phyloP scores from a whole-genome alignment of 2,329 filamentous ascomycete species.

The Colletotrichum lindemuthianum region DNA sequence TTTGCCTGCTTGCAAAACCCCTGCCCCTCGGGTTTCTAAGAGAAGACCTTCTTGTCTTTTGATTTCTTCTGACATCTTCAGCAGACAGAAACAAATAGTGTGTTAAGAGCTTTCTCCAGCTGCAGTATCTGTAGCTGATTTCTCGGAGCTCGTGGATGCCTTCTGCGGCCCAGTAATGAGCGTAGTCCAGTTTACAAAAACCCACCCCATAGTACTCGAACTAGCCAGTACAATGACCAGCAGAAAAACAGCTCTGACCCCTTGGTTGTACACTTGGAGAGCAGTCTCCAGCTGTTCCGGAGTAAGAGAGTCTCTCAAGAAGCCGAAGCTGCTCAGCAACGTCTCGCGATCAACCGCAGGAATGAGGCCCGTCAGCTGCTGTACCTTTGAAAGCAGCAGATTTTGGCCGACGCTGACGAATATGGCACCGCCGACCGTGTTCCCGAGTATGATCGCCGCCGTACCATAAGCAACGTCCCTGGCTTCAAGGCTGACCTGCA shows the following conservation, averaged over 20 bases:
- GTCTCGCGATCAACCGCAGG: slow-evolving; percentile 9
- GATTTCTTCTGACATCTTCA: too few relatives aligned
- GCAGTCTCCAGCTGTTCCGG: slow-evolving; percentile 5
- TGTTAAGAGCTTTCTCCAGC: too few relatives aligned
- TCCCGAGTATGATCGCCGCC: slow-evolving; percentile 13
- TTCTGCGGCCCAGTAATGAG: background rate
- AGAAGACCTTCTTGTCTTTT: too few relatives aligned
- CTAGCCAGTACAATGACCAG: slow-evolving; percentile 3
- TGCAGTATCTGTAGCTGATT: too few relatives aligned
- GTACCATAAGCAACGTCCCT: slow-evolving; percentile 9
- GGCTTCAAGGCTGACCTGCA: slow-evolving; percentile 5
- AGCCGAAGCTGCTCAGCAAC: slow-evolving; percentile 5
- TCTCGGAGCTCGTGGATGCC: too few relatives aligned
- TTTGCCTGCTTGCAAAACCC: too few relatives aligned
- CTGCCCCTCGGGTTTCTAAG: too few relatives aligned
- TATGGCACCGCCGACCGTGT: slow-evolving; percentile 14
- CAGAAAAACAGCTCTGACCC: slow-evolving; percentile 6
- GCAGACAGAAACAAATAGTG: too few relatives aligned
- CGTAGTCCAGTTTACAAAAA: slow-evolving; percentile 8
- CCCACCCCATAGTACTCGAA: slow-evolving; percentile 4
- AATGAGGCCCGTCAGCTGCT: slow-evolving; percentile 7
- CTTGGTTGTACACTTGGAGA: slow-evolving; percentile 16
- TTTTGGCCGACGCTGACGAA: slow-evolving; percentile 23
- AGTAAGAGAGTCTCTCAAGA: slow-evolving; percentile 12
- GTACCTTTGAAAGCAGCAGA: slow-evolving; percentile 4